These are phyloP conservation scores for Chaetomiaceae sp. DNA, from an alignment of 2,329 filamentous ascomycete species.

Conservation along the genomic window DNA sequence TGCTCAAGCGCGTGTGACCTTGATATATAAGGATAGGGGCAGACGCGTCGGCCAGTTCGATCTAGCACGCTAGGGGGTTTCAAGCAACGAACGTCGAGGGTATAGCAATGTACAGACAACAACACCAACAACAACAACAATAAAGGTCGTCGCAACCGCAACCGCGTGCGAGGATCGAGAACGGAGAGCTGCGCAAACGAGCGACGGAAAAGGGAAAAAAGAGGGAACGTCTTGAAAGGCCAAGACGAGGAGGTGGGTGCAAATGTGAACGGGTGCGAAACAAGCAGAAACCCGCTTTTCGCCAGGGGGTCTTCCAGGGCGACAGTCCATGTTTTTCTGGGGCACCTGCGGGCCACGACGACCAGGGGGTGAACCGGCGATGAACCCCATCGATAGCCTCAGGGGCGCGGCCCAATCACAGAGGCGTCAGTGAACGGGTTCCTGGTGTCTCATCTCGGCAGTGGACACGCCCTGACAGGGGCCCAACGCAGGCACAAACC, in stretches of 20 bases:
- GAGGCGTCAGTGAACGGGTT: conserved; percentile 3
- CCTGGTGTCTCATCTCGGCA: conserved; percentile 26
- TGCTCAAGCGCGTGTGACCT: not conserved
- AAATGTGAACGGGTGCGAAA: conserved; percentile 14
- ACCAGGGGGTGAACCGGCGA: conserved; percentile 9
- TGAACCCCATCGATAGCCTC: conserved; percentile 22
- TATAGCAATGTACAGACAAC: not conserved
- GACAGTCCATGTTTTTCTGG: conserved; percentile 12
- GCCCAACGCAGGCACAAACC: conserved; percentile 17
- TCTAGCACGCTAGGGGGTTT: not conserved
- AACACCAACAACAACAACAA: too few relatives aligned
- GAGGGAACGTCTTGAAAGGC: conserved; percentile 19
- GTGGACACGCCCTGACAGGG: conserved; percentile 17
- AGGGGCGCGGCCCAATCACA: conserved; percentile 20
- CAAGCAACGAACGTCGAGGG: not conserved
- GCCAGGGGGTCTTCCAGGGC: conserved; percentile 4
- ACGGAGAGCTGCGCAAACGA: conserved; percentile 9
- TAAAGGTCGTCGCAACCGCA: conserved; percentile 1
- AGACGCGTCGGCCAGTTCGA: not conserved
- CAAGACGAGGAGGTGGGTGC: conserved; percentile 4
- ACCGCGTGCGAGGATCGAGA: not conserved
- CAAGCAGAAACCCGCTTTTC: conserved; percentile 11
- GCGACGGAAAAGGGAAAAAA: conserved; percentile 19
- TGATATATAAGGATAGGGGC: not conserved
- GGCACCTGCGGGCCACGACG: conserved; percentile 12